These are phyloP conservation scores for Rhodomyrtus tomentosa DNA, from an alignment of 345 rosid genomes.

Conservation along the genomic window DNA sequence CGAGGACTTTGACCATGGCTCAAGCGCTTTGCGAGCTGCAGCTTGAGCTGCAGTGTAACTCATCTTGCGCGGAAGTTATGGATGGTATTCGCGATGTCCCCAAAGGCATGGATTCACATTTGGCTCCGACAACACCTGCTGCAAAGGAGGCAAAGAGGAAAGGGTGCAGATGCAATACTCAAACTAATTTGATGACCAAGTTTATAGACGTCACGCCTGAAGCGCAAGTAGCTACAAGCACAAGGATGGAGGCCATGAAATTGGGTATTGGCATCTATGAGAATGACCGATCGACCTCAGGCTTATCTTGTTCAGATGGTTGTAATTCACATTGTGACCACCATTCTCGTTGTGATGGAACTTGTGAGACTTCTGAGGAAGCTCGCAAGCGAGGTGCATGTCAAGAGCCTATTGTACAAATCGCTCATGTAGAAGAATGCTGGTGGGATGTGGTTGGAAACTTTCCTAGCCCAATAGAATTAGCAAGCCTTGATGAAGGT, in stretches of 20 bases:
- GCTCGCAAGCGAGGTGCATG: background rate
- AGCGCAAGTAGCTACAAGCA: background rate
- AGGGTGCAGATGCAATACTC: background rate
- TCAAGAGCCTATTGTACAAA: background rate
- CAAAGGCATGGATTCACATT: background rate
- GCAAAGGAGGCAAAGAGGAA: slow-evolving; percentile 16
- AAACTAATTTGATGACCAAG: slow-evolving; percentile 2
- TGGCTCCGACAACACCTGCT: slow-evolving; percentile 18
- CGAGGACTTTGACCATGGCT: slow-evolving; percentile 48
- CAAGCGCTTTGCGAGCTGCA: slow-evolving; percentile 38
- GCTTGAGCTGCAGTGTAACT: slow-evolving; percentile 16
- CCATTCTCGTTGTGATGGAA: background rate
- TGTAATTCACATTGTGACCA: background rate
- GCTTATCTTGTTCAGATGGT: background rate
- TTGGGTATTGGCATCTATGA: background rate
- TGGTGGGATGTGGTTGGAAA: slow-evolving; percentile 6
- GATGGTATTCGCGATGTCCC: background rate
- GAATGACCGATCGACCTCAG: background rate
- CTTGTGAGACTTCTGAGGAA: background rate
- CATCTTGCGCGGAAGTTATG: background rate
- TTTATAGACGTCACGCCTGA: background rate
- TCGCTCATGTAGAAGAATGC: background rate
- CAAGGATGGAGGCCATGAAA: background rate
- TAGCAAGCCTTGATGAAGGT: slow-evolving; percentile 29
- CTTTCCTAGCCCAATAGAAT: slow-evolving; percentile 37